Base-by-base conservation (phyloP, 2,329 filamentous ascomycete genomes). In the Raffaelea deltoideospora region DNA sequence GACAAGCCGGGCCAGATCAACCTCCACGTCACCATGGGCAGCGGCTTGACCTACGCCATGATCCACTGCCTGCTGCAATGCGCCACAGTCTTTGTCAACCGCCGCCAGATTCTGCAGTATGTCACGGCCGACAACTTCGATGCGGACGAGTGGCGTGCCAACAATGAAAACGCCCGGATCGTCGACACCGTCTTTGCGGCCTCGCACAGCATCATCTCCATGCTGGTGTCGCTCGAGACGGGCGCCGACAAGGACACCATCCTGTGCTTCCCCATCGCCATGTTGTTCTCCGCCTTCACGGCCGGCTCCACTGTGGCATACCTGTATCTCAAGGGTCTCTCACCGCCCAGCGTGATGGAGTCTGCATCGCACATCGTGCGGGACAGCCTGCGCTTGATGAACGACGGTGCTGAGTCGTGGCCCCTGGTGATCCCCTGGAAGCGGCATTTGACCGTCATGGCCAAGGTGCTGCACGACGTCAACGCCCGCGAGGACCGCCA, bases 11-110 rank as follows among this genome's bases (percentile, higher is more conserved):
- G 66, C 28, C 70, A 76, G 53, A 70, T 75, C 49, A 69, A 65
- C 47, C 57, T 74, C 5, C 71, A 76, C 51, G 72, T 76, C 48
- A 74, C 71, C 17, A 75, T 75, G 71, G 71, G 71, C 26, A 73
- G 69, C 31, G 71, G 71, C 38, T 71, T 69, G 47, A 74, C 69
- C 0, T 76, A 71, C 48, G 69, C 71, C 43, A 72, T 76, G 67
- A 61, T 76, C 35, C 71, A 76, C 51, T 72, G 67, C 39, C 62
- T 76, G 18, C 58, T 76, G 17, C 69, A 75, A 49, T 74, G 69
- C 46, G 67, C 69, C 10, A 70, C 67, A 21, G 68, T 75, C 43
- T 74, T 76, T 50, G 66, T 74, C 33, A 69, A 73, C 48, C 67
- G 71, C 9, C 67, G 71, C 19, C 64, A 67, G 34, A 65, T 76